phyloP scores from a whole-genome alignment of 306 rosid genomes.

The Prunus dulcis region DNA sequence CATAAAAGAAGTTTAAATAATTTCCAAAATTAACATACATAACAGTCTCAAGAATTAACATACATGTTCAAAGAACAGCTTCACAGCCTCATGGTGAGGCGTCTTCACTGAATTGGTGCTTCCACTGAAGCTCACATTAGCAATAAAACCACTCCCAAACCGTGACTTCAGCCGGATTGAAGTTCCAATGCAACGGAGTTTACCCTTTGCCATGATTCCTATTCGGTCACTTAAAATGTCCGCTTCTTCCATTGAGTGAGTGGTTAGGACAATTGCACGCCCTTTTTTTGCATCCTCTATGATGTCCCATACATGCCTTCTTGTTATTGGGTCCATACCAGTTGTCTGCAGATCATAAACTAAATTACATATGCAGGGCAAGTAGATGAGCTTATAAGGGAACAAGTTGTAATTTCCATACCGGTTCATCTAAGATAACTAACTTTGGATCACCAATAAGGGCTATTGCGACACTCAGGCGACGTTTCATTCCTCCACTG shows the following conservation, averaged over 20 bases:
- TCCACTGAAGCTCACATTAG: conserved; percentile 58
- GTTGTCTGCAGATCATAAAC: conserved; percentile 57
- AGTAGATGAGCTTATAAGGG: conserved; percentile 14
- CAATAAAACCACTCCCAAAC: conserved; percentile 84
- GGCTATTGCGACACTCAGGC: conserved; percentile 90
- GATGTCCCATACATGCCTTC: conserved; percentile 97
- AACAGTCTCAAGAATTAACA: too few relatives aligned
- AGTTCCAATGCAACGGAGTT: conserved; percentile 86
- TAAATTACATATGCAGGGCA: conserved; percentile 18
- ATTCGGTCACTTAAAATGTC: conserved; percentile 86
- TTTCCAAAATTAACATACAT: conserved; percentile 43
- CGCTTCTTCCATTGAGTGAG: conserved; percentile 99
- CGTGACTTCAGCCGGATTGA: conserved; percentile 80
- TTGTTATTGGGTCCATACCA: conserved; percentile 95
- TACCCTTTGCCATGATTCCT: conserved; percentile 97
- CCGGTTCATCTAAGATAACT: conserved; percentile 93
- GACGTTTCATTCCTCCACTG: conserved; percentile 98
- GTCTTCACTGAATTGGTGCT: conserved; percentile 30
- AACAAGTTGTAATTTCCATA: conserved; percentile 32
- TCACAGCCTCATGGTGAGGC: conserved; percentile 53
- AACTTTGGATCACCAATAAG: conserved; percentile 92
- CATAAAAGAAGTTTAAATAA: conserved; percentile 18
- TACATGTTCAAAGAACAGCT: conserved; percentile 54
- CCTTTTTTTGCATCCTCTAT: conserved; percentile 80
- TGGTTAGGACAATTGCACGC: conserved; percentile 82